Evolutionary conservation across 169 alveolate species (phyloP).

Genomic region (Plasmodium fragile): DNA sequence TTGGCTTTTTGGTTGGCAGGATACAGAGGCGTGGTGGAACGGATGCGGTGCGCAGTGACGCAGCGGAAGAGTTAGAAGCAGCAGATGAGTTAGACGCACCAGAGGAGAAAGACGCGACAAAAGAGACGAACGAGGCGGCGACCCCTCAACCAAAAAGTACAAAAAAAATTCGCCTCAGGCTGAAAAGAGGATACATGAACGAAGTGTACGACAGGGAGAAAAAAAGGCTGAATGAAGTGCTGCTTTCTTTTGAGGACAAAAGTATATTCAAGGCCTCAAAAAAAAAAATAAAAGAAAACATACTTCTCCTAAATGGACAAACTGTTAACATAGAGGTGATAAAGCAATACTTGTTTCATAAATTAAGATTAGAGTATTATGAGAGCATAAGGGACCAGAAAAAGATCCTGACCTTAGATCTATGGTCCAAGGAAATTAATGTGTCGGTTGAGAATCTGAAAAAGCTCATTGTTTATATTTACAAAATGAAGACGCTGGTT

Average conservation of each 20-base stretch:
- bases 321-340: conserved; percentile 41
- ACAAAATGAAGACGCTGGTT: conserved; percentile 61
- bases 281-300: conserved; percentile 34
- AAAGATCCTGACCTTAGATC: conserved; percentile 50
- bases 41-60: not conserved
- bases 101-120: not conserved
- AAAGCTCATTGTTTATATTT: conserved; percentile 63
- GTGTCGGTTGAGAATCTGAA: conserved; percentile 57
- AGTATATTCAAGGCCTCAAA: conserved; percentile 32
- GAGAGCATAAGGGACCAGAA: conserved; percentile 73
- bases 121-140: not conserved
- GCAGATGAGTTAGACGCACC: not conserved
- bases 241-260: conserved; percentile 35
- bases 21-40: not conserved
- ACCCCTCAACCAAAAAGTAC: not conserved
- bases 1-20: conserved; percentile 14
- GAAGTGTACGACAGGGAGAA: conserved; percentile 63
- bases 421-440: conserved; percentile 76
- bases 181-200: conserved; percentile 64
- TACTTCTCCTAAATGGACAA: conserved; percentile 66
- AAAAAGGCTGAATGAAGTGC: conserved; percentile 10
- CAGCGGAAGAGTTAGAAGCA: not conserved
- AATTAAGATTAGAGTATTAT: conserved; percentile 69
- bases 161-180: conserved; percentile 23
- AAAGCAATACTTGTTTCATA: conserved; percentile 55